Evolutionary conservation across 2,329 filamentous ascomycete species (phyloP).

Genomic region (Fusarium phyllophilum): DNA sequence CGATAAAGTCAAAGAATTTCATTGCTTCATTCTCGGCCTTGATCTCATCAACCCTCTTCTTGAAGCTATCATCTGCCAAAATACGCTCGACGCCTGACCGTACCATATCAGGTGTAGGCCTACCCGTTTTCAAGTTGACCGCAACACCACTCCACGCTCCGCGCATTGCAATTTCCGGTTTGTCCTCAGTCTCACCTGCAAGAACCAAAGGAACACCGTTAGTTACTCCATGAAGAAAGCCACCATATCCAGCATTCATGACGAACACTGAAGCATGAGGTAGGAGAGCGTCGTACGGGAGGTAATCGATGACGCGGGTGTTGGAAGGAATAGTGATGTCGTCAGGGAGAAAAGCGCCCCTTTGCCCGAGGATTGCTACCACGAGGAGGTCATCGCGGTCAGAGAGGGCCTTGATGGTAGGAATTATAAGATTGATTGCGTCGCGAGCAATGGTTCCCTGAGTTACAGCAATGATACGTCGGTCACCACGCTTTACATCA

Average conservation of each 20-base stretch:
- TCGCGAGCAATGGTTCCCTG: constrained; percentile 58
- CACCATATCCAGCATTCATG: constrained; percentile 61
- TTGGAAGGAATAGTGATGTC: constrained; percentile 52
- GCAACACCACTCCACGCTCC: constrained; percentile 57
- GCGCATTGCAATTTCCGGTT: constrained; percentile 54
- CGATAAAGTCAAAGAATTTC: constrained; percentile 36
- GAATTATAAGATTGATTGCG: constrained; percentile 55
- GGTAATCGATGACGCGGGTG: constrained; percentile 56
- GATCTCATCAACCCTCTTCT: constrained; percentile 46
- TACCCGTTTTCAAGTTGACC: constrained; percentile 54
- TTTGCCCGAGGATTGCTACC: constrained; percentile 47
- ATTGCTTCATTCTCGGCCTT: constrained; percentile 49
- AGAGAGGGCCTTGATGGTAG: constrained; percentile 56
- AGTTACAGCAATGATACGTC: constrained; percentile 57
- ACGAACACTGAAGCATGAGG: constrained; percentile 57
- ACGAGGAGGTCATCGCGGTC: constrained; percentile 52
- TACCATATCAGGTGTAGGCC: constrained; percentile 45
- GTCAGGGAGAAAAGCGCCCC: constrained; percentile 36
- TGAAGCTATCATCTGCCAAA: constrained; percentile 45
- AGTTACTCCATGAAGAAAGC: constrained; percentile 56
- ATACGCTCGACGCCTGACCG: constrained; percentile 47
- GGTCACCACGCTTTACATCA: constrained; percentile 48
- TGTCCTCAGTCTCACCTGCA: constrained; percentile 54
- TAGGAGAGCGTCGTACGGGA: constrained; percentile 60
- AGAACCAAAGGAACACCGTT: constrained; percentile 60